phyloP scores from a whole-genome alignment of 2,329 filamentous ascomycete species.

The Orbilia oligospora region DNA sequence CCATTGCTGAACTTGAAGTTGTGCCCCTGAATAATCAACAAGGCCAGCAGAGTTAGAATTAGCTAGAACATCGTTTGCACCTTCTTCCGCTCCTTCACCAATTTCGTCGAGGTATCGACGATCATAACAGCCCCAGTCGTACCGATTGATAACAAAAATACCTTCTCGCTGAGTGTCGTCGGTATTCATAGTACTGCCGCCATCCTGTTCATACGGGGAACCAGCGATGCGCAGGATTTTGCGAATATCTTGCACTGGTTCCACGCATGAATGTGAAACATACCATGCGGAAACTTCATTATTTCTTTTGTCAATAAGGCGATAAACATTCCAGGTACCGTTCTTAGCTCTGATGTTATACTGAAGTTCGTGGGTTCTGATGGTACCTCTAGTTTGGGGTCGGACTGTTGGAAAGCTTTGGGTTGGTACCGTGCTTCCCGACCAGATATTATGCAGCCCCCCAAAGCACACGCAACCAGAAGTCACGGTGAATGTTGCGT shows the following conservation, averaged over 20 bases:
- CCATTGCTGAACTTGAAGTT: constrained; percentile 48
- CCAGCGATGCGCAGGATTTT: constrained; percentile 57
- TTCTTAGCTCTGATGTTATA: constrained; percentile 29
- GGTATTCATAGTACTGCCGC: constrained; percentile 55
- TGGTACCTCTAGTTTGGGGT: constrained; percentile 17
- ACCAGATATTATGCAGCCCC: constrained; percentile 40
- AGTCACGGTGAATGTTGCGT: constrained; percentile 19
- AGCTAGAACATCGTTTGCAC: constrained; percentile 2
- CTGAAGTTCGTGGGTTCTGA: constrained; percentile 14
- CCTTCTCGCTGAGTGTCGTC: constrained; percentile 50
- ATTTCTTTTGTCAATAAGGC: constrained; percentile 7
- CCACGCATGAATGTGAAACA: constrained; percentile 29
- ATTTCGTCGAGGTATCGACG: constrained; percentile 28
- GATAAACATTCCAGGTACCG: constrained; percentile 37
- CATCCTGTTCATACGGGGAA: constrained; percentile 58
- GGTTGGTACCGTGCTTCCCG: not conserved
- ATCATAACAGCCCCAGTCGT: constrained; percentile 60
- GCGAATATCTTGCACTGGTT: constrained; percentile 41
- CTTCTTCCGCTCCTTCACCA: constrained; percentile 16
- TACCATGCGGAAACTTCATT: constrained; percentile 39
- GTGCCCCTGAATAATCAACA: constrained; percentile 46
- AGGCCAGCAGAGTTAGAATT: constrained; percentile 52
- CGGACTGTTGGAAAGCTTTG: constrained; percentile 17
- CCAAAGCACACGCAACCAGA: constrained; percentile 32
- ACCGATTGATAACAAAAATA: constrained; percentile 57